A percentile compares a stretch with the other conserved stretches of the same genome.
Conservation (phyloP, 768 basidiomycete genomes). For the Tulasnella calospora region DNA sequence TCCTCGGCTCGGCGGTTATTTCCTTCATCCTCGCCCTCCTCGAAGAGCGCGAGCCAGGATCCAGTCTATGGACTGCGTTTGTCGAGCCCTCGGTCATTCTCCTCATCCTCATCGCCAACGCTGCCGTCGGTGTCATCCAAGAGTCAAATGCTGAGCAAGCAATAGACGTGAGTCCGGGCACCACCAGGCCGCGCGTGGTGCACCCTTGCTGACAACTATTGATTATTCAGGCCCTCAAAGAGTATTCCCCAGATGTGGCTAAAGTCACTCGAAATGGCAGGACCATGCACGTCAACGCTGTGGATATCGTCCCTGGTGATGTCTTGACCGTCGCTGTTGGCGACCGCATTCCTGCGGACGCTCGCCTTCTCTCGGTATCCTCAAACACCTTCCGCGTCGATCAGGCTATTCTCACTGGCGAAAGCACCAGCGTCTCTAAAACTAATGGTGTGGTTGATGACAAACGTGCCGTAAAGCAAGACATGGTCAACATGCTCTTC, state of each 20-base stretch:
- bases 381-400: constrained; percentile 93
- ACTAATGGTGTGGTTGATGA: constrained; percentile 63
- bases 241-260: constrained; percentile 96
- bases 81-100: constrained; percentile 95
- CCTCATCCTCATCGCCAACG: constrained; percentile 92
- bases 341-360: constrained; percentile 94
- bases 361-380: constrained; percentile 78
- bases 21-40: constrained; percentile 89
- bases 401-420: constrained; percentile 95
- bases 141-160: constrained; percentile 95
- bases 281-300: constrained; percentile 69
- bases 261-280: constrained; percentile 76
- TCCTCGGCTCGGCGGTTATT: constrained; percentile 87
- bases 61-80: constrained; percentile 73
- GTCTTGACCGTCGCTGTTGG: constrained; percentile 87
- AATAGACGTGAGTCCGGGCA: constrained; percentile 69
- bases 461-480: constrained; percentile 84
- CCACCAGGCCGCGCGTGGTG: not conserved
- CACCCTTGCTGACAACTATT: not conserved
- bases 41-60: constrained; percentile 61
- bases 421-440: constrained; percentile 87
- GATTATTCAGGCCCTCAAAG: constrained; percentile 72
- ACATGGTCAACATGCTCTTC: constrained; percentile 96
- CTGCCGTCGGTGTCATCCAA: constrained; percentile 95
- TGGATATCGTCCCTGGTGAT: constrained; percentile 91